Percentiles rank a stretch among this genome's conserved stretches.
These are phyloP conservation scores for Schoenoplectus tabernaemontani DNA, from an alignment of 202 grass and related monocot genomes.

Conservation along the genomic window DNA sequence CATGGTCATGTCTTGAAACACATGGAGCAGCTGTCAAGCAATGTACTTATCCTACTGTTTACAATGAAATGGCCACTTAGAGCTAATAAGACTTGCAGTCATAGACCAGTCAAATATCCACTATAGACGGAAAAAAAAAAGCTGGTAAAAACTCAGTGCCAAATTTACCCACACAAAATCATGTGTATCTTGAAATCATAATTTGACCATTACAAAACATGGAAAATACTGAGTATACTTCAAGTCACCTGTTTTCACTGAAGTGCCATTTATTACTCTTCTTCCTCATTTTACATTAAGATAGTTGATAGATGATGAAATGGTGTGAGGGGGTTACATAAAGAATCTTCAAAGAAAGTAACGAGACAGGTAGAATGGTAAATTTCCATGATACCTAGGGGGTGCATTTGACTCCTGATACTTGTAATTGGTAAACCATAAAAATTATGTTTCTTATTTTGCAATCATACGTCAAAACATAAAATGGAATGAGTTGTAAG, in stretches of 20 bases:
- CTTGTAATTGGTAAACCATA: not conserved
- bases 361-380: not conserved
- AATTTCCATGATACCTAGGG: not conserved
- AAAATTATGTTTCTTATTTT: not conserved
- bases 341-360: not conserved
- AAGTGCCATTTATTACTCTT: not conserved
- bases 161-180: no score
- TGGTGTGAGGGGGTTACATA: not conserved
- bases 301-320: not conserved
- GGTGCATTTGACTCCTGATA: not conserved
- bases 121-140: not conserved
- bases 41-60: not conserved
- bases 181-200: no score
- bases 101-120: not conserved
- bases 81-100: not conserved
- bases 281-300: not conserved
- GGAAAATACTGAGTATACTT: not conserved
- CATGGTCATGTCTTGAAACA: not conserved
- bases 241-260: not conserved
- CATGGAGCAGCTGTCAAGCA: not conserved
- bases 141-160: not conserved
- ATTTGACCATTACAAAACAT: not conserved
- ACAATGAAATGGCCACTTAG: not conserved
- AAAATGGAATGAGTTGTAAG: slow-evolving; percentile 9
- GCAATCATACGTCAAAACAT: not conserved